phyloP scores from a whole-genome alignment of 2,329 filamentous ascomycete genomes.

The Calonectria pteridis region DNA sequence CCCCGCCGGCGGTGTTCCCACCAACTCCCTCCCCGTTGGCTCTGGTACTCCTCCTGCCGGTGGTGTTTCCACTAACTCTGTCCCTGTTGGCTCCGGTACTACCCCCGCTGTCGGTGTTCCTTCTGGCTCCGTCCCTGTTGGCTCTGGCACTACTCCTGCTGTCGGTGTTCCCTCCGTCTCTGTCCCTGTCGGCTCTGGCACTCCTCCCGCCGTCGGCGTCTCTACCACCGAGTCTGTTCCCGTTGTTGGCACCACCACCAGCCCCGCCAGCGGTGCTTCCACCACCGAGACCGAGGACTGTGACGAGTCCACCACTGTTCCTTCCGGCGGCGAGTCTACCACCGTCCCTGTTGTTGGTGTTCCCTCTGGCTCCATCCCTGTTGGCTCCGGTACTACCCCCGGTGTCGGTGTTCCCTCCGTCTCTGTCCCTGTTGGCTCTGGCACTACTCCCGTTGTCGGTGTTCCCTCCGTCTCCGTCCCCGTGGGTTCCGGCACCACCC shows the following conservation, averaged over 20 bases:
- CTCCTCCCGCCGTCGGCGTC: slow-evolving; percentile 1
- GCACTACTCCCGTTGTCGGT: slow-evolving; percentile 20
- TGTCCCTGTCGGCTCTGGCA: neutral
- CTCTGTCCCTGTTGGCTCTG: slow-evolving; percentile 8
- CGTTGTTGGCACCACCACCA: slow-evolving; percentile 18
- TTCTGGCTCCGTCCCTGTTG: neutral
- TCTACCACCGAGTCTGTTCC: slow-evolving; percentile 2
- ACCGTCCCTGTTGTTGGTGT: neutral
- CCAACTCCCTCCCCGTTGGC: neutral
- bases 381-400: neutral
- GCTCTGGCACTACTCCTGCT: too few species aligned
- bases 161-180: neutral
- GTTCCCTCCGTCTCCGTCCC: neutral
- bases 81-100: neutral
- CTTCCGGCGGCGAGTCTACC: neutral
- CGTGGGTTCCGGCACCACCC: too few species aligned
- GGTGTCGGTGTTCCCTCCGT: neutral
- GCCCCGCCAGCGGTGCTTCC: slow-evolving; percentile 9
- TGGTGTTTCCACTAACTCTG: neutral
- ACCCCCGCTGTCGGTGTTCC: neutral
- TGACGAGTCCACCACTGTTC: slow-evolving; percentile 9
- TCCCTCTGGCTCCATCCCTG: neutral
- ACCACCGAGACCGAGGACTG: slow-evolving; percentile 22
- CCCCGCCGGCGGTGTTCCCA: too few species aligned
- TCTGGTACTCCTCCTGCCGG: neutral